Base-by-base conservation (phyloP, 352 stramenopile genomes). In the Stramenopiles sp. region DNA sequence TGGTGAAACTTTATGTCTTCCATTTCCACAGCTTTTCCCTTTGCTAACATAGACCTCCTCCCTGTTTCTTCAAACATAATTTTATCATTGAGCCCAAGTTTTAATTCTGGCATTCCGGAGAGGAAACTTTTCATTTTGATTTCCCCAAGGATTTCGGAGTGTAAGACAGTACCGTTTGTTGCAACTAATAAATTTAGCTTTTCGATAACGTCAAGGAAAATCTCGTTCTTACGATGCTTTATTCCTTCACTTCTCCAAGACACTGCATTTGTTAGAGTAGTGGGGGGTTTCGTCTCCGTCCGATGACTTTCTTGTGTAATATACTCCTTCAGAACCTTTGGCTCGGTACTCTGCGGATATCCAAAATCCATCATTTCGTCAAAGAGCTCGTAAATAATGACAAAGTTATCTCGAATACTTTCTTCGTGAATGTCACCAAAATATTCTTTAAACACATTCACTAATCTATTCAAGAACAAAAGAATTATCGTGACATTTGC, bases 1-100 rank as follows among this genome's bases (percentile, higher is more conserved):
- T 97, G 84, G 60, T 99, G 83, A 55, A 99, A 99, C 57, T 96
- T 96, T 43, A 97, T 93, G 56, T 99, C 87, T 52, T 99, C 85
- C 55, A 99, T 71, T 51, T 96, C 83, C 0, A 99, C 76, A 6
- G 74, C 69, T 54, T 94, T 95, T 46, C 72, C 76, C 42, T 76
- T 79, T 32, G 57, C 57, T n/a, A n/a, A n/a, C n/a, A n/a, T n/a
- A n/a, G n/a, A n/a, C 2, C 44, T 39, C 2, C 78, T 50, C 1
- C 80, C 84, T 1, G 74, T 90, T 3, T 73, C 79, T 58, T 97
- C 80, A 50, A 99, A 96, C 49, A 96, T 77, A 22, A 91, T 62
- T 59, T 98, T 96, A 59, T 99, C 87, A 52, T 99, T 99, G 19
- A 99, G 59, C 0, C 50, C 87, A 3, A 99, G 64, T 61, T 97